Conservation (phyloP, 768 basidiomycete species). For the Coprinellus micaceus region DNA sequence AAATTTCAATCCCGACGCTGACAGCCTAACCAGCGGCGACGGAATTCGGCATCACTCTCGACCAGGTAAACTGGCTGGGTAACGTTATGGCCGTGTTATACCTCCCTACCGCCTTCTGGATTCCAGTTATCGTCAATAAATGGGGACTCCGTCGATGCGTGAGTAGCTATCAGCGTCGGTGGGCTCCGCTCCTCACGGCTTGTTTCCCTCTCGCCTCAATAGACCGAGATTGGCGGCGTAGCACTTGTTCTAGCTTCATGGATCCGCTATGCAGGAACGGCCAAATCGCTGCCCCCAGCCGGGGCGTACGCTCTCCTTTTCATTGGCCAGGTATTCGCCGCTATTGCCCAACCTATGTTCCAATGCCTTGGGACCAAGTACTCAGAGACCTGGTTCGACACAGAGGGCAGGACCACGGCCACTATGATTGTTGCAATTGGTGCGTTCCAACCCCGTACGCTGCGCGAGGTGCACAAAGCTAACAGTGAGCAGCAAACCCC, state of each 20-base stretch:
- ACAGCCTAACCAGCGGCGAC: constrained; percentile 41
- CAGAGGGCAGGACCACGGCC: constrained; percentile 72
- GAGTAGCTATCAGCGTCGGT: constrained; percentile 22
- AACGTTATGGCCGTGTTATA: constrained; percentile 63
- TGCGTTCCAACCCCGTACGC: constrained; percentile 22
- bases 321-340: constrained; percentile 63
- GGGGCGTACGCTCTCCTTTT: constrained; percentile 66
- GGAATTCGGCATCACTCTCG: constrained; percentile 65
- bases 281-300: constrained; percentile 43
- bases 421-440: constrained; percentile 58
- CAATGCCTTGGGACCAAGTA: constrained; percentile 78
- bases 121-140: constrained; percentile 54
- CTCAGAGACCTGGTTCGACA: constrained; percentile 81
- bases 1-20: not conserved
- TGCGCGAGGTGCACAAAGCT: too few relatives aligned
- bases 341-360: constrained; percentile 66
- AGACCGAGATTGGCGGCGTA: constrained; percentile 62
- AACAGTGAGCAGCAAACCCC: constrained; percentile 77
- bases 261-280: constrained; percentile 74
- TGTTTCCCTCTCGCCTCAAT: not conserved
- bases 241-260: constrained; percentile 62
- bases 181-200: not conserved
- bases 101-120: constrained; percentile 55
- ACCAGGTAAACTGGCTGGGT: constrained; percentile 79
- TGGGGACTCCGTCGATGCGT: constrained; percentile 66